Conservation (phyloP, 2,329 filamentous ascomycete species). For the Pseudohalonectria lignicola region DNA sequence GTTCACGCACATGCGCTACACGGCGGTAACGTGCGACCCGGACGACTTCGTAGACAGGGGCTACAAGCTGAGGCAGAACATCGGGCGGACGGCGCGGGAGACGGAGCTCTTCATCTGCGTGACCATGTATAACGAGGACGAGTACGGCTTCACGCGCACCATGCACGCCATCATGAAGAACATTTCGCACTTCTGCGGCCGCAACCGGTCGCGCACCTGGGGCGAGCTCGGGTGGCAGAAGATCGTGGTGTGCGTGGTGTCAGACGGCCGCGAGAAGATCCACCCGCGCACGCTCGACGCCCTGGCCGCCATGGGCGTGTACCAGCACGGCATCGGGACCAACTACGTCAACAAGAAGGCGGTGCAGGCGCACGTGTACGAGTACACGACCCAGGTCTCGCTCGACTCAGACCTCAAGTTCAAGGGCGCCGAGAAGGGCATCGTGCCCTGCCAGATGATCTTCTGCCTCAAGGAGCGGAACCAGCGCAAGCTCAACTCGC, state of each 20-base stretch:
- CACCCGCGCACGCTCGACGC: conserved; percentile 90
- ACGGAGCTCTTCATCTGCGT: conserved; percentile 95
- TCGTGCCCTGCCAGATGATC: conserved; percentile 95
- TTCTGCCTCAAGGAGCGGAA: conserved; percentile 99
- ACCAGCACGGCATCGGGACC: conserved; percentile 97
- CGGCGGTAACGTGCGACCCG: conserved; percentile 94
- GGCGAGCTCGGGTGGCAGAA: conserved; percentile 97
- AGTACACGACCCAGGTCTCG: conserved; percentile 97
- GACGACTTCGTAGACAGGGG: conserved; percentile 84
- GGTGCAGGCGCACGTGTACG: conserved; percentile 94
- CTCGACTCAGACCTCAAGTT: conserved; percentile 94
- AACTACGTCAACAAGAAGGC: conserved; percentile 95
- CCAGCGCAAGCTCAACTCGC: conserved; percentile 93
- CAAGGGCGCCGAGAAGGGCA: conserved; percentile 98
- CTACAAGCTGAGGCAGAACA: conserved; percentile 87
- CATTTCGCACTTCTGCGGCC: conserved; percentile 89
- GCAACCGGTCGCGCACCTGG: conserved; percentile 89
- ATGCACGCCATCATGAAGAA: conserved; percentile 99
- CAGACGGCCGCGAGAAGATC: conserved; percentile 81
- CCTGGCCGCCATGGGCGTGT: conserved; percentile 91
- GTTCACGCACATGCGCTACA: conserved; percentile 98
- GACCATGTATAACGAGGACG: conserved; percentile 99
- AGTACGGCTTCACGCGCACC: conserved; percentile 89
- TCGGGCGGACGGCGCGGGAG: conserved; percentile 72
- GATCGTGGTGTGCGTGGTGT: conserved; percentile 95